A percentile compares a stretch with the other conserved stretches of the same genome.
Conservation (phyloP, 2,329 filamentous ascomycete species). For the Lasiodiplodia gonubiensis region DNA sequence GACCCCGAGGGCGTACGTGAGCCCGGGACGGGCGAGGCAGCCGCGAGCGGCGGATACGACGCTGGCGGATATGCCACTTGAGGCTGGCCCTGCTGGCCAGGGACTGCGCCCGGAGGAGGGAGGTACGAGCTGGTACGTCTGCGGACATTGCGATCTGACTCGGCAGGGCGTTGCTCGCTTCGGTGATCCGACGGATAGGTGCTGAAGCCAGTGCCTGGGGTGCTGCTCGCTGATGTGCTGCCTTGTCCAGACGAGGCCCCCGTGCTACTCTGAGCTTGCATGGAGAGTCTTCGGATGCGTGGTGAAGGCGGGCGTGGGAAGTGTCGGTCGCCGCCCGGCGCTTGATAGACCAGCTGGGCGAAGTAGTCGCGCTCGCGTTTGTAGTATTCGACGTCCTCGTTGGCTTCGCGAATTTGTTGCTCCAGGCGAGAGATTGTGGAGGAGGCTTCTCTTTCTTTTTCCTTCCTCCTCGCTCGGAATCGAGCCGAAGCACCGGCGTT, state of each 20-base stretch:
- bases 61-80: constrained; percentile 34
- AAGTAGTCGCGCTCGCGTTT: constrained; percentile 74
- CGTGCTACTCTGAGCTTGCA: constrained; percentile 19
- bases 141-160: constrained; percentile 45
- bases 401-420: constrained; percentile 69
- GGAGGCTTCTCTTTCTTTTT: constrained; percentile 76
- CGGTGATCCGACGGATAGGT: constrained; percentile 37
- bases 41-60: constrained; percentile 35
- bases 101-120: constrained; percentile 37
- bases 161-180: constrained; percentile 24
- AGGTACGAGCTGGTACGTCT: constrained; percentile 46
- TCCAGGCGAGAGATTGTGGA: constrained; percentile 73
- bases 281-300: constrained; percentile 42
- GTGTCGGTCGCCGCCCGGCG: constrained; percentile 58
- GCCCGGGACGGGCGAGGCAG: constrained; percentile 28
- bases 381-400: constrained; percentile 75
- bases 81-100: constrained; percentile 32
- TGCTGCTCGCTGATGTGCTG: constrained; percentile 23
- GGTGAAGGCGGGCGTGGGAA: constrained; percentile 54
- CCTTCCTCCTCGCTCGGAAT: constrained; percentile 81
- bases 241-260: constrained; percentile 25
- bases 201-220: constrained; percentile 34
- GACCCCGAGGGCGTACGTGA: constrained; percentile 29
- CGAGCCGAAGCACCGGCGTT: constrained; percentile 86
- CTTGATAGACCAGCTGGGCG: constrained; percentile 67